Percentiles rank a stretch among this genome's conserved stretches.
These are phyloP conservation scores for Ceriops zippeliana DNA, from an alignment of 345 rosid genomes.

Conservation along the genomic window DNA sequence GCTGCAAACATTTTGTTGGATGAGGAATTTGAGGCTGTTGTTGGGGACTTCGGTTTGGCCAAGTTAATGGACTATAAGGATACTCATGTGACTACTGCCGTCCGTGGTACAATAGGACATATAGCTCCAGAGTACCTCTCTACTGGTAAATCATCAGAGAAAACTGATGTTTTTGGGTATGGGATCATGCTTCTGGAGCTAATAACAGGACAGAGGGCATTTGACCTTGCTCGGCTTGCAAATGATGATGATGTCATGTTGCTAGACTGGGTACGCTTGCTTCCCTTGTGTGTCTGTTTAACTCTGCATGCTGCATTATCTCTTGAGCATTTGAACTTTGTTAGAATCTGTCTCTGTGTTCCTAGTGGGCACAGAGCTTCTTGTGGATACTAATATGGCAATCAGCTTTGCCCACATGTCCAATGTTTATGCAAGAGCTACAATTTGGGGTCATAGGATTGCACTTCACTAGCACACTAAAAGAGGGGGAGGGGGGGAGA, in stretches of 20 bases:
- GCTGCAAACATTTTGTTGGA: conserved; percentile 95
- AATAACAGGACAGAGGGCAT: conserved; percentile 93
- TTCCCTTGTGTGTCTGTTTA: not conserved
- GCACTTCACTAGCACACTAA: too few species aligned
- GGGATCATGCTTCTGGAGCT: conserved; percentile 96
- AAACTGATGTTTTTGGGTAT: conserved; percentile 94
- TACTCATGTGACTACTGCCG: conserved; percentile 95
- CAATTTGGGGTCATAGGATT: too few species aligned
- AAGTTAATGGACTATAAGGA: conserved; percentile 99
- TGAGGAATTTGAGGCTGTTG: conserved; percentile 96
- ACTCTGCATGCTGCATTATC: not conserved
- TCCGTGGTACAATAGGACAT: conserved; percentile 95
- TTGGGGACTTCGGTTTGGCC: conserved; percentile 94
- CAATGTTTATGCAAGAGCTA: too few species aligned
- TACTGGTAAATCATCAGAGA: conserved; percentile 94
- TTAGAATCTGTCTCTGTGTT: not conserved
- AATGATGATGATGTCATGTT: conserved; percentile 96
- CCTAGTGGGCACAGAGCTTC: not conserved
- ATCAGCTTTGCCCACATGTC: too few species aligned
- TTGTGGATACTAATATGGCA: too few species aligned
- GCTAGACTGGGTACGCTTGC: conserved; percentile 87
- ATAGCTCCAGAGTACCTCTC: conserved; percentile 97
- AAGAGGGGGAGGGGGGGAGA: too few species aligned
- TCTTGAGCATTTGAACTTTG: not conserved
- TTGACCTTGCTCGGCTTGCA: conserved; percentile 95